Evolutionary conservation across 148 eudicot species (phyloP).

Genomic region (Chenopodium formosanum): DNA sequence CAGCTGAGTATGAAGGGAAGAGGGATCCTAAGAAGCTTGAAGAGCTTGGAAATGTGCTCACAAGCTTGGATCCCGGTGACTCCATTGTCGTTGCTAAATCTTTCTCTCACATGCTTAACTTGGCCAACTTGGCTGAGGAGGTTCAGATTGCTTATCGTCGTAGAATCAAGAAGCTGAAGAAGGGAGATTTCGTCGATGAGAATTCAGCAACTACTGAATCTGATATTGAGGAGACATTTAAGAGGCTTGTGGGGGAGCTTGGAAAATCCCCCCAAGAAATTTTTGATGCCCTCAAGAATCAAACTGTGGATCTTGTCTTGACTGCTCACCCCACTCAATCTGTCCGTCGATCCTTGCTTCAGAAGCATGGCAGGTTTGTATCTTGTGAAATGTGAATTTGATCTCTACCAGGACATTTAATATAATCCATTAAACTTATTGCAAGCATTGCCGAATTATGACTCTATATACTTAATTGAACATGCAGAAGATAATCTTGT

Average conservation of each 20-base stretch:
- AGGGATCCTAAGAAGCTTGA: slow-evolving; percentile 73
- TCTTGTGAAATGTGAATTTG: background rate
- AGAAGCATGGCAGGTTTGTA: slow-evolving; percentile 91
- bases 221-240: slow-evolving; percentile 85
- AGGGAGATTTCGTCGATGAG: slow-evolving; percentile 87
- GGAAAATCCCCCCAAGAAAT: slow-evolving; percentile 90
- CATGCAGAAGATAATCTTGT: background rate
- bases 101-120: slow-evolving; percentile 94
- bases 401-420: background rate
- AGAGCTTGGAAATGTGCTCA: slow-evolving; percentile 83
- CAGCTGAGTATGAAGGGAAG: slow-evolving; percentile 91
- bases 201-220: slow-evolving; percentile 87
- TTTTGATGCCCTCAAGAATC: slow-evolving; percentile 91
- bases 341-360: slow-evolving; percentile 90
- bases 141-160: slow-evolving; percentile 91
- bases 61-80: slow-evolving; percentile 91
- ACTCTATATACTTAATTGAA: background rate
- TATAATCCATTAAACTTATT: background rate
- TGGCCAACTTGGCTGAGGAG: slow-evolving; percentile 92
- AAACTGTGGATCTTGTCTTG: slow-evolving; percentile 87
- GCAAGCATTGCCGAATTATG: background rate
- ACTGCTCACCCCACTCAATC: slow-evolving; percentile 99
- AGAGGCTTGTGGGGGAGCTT: slow-evolving; percentile 74
- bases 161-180: slow-evolving; percentile 77
- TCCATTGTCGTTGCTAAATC: slow-evolving; percentile 89